Evolutionary conservation across 768 basidiomycete genomes (phyloP), one percentile per base, ranked within the genome.

Genomic region (Tylopilus vinaceipallidus): DNA sequence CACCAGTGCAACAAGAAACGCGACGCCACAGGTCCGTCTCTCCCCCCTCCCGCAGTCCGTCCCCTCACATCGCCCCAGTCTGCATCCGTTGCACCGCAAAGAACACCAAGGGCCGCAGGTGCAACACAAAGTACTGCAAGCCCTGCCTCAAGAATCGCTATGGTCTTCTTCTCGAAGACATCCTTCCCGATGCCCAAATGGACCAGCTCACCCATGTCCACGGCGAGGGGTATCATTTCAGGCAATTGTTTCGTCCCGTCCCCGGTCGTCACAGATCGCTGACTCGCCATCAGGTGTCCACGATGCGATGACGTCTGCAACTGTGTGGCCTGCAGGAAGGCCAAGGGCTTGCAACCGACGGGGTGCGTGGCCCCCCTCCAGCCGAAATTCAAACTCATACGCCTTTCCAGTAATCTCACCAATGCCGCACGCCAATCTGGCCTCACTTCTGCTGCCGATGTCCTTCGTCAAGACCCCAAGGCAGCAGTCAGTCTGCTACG

Each of bases 1-100:
- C 88, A 88, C 63, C 87, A 88, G 59, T 88, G 88, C 66, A 74
- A 73, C 53, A 77, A 76, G 61, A 86, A 83, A 56, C 79, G 81
- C 43, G 81, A 80, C 55, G 60, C 64, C 24, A 60, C 69, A 39
- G 69, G 86, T 84, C 39, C 43, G 74, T 60, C 26, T 48, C 20
- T 3, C n/a, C 29, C 14, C 30, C 13, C 17, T 45, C 16, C 47
- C 20, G 39, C 41, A 47, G 41, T 30, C 5, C 33, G 13, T 49
- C 14, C 39, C 35, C 51, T 63, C 32, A 57, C 35, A 37, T 50
- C 11, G 30, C 6, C 4, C 20, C 40, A 76, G 74, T 53, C n/a
- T 53, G 57, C 26, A 20, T 75, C 19, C 73, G 63, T 12, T 77
- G 76, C 50, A 77, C 77, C 2, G 50, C 58, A 2, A 63, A 62